phyloP scores from a whole-genome alignment of 306 rosid genomes.

The Hippophae gyantsensis region DNA sequence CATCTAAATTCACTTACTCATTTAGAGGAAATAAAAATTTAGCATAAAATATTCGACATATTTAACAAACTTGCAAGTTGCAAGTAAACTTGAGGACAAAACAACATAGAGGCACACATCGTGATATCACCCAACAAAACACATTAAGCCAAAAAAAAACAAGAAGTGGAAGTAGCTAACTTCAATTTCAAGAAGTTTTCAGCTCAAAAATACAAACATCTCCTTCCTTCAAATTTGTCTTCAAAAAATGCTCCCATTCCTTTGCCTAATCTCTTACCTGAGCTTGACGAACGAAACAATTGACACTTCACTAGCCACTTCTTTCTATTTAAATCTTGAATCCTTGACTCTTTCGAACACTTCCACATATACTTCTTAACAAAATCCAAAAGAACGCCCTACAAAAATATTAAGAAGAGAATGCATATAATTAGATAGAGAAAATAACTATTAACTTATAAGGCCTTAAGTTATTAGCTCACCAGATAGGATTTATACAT shows the following conservation, averaged over 20 bases:
- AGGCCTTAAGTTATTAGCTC: neutral
- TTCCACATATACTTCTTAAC: neutral
- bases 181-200: neutral
- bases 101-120: no score
- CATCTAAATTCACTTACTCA: no score
- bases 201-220: slow-evolving; percentile 32
- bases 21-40: no score
- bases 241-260: neutral
- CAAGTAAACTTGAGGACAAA: no score
- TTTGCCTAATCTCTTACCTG: slow-evolving; percentile 4
- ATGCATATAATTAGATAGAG: neutral
- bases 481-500: neutral
- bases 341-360: neutral
- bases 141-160: no score
- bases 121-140: no score
- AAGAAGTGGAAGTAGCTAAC: no score
- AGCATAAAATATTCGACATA: no score
- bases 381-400: neutral
- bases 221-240: slow-evolving; percentile 1
- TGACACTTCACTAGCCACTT: slow-evolving; percentile 1
- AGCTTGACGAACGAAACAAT: neutral
- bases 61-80: no score
- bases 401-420: neutral
- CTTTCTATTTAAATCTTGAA: neutral
- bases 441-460: neutral